Percentiles rank a stretch among this genome's conserved stretches.
Conservation (phyloP, 495 filamentous ascomycete species). For the Articulospora tetracladia region DNA sequence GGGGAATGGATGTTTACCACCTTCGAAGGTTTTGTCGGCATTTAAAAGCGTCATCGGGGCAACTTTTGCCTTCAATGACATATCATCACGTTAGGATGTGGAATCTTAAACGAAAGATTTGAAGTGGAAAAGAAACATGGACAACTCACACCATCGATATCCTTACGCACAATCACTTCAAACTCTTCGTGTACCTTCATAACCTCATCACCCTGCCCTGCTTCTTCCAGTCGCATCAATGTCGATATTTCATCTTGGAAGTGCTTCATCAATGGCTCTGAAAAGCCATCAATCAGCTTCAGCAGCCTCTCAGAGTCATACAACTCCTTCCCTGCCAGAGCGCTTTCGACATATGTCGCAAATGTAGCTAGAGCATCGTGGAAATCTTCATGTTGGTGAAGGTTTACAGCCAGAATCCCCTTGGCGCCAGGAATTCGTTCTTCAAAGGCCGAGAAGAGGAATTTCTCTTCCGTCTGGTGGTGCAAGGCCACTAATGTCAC, state of each 20-base stretch:
- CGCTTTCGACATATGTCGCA: conserved; percentile 2
- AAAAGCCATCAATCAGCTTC: conserved; percentile 8
- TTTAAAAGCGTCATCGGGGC: conserved; percentile 6
- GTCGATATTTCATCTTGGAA: conserved; percentile 6
- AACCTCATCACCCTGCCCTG: not conserved
- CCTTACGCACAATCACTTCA: conserved; percentile 8
- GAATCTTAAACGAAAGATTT: too few species aligned
- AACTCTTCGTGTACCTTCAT: conserved; percentile 9
- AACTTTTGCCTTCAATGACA: not conserved
- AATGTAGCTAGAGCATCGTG: not conserved
- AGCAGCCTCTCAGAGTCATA: not conserved
- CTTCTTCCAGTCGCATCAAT: conserved; percentile 2
- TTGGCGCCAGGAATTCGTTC: conserved; percentile 3
- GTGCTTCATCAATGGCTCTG: conserved; percentile 5
- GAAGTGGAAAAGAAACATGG: not conserved
- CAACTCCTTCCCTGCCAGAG: not conserved
- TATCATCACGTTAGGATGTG: not conserved
- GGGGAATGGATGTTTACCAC: conserved; percentile 2
- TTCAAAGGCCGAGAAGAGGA: conserved; percentile 6
- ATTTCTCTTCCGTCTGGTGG: conserved; percentile 4
- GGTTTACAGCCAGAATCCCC: not conserved
- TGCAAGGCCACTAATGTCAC: not conserved
- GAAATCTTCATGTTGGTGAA: conserved; percentile 7
- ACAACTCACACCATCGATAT: conserved; percentile 2
- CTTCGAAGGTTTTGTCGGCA: conserved; percentile 1